These are phyloP conservation scores for Henckelia pumila DNA, from an alignment of 257 asterid genomes.

Conservation along the genomic window DNA sequence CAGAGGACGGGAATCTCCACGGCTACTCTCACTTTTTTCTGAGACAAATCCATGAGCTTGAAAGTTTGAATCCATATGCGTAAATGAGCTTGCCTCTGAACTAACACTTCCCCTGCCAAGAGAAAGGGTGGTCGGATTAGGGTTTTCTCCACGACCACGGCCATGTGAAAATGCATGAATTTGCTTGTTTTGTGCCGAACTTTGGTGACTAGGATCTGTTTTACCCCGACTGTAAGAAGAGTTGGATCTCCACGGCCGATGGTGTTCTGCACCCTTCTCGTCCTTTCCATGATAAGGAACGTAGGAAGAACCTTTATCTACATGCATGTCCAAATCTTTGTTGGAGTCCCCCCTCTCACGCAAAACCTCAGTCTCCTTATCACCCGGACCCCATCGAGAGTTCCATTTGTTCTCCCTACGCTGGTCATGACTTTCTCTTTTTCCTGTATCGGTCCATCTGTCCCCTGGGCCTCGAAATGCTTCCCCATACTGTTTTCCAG, in stretches of 20 bases:
- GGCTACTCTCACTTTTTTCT: constrained; percentile 55
- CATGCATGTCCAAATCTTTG: constrained; percentile 52
- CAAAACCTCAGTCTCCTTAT: constrained; percentile 47
- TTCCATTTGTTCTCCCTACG: constrained; percentile 95
- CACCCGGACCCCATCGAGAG: constrained; percentile 89
- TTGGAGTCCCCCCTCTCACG: constrained; percentile 71
- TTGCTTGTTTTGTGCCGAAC: constrained; percentile 53
- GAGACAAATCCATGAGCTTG: constrained; percentile 44
- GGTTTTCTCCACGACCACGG: constrained; percentile 75
- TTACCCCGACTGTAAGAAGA: constrained; percentile 73
- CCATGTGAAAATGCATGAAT: constrained; percentile 59
- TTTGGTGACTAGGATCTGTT: constrained; percentile 62
- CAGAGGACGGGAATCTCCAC: constrained; percentile 37
- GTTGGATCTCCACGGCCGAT: constrained; percentile 83
- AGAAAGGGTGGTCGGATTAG: constrained; percentile 40
- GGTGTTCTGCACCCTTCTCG: constrained; percentile 71
- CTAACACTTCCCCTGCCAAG: constrained; percentile 66
- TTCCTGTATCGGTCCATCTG: constrained; percentile 74
- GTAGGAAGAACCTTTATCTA: constrained; percentile 56
- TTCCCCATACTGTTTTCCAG: constrained; percentile 72
- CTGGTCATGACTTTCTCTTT: constrained; percentile 73
- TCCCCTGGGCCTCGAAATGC: constrained; percentile 68
- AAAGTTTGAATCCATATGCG: constrained; percentile 35
- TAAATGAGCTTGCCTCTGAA: constrained; percentile 40
- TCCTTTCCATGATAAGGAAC: constrained; percentile 63